Evolutionary conservation across 2,329 filamentous ascomycete genomes (phyloP).

Genomic region (Fusarium illudens): DNA sequence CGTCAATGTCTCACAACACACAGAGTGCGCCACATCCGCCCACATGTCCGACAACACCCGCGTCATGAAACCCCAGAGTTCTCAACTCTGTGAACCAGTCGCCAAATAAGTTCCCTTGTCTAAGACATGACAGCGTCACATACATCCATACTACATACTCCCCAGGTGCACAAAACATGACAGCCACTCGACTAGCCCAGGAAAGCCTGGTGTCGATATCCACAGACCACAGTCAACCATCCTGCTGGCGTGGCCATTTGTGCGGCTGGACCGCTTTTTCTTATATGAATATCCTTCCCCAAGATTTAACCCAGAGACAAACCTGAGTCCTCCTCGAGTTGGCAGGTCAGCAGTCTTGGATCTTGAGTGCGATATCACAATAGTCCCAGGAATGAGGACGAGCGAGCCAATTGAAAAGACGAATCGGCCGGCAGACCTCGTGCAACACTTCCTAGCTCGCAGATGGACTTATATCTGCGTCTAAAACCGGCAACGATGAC

Average conservation of each 20-base stretch:
- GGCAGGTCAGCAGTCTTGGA: conserved; percentile 1
- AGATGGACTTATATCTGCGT: conserved; percentile 8
- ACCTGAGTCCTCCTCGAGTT: conserved; percentile 19
- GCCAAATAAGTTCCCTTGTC: conserved; percentile 27
- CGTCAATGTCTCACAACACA: conserved; percentile 30
- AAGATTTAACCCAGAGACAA: conserved; percentile 33
- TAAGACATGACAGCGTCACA: conserved; percentile 29
- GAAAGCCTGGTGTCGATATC: conserved; percentile 23
- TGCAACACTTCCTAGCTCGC: conserved; percentile 2
- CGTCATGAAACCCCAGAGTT: conserved; percentile 34
- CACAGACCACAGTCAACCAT: conserved; percentile 39
- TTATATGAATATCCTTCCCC: conserved; percentile 32
- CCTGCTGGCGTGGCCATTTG: conserved; percentile 22
- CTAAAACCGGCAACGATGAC: background rate
- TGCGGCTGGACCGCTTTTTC: conserved; percentile 22
- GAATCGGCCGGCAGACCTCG: background rate
- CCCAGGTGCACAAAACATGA: conserved; percentile 5
- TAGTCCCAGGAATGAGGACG: background rate
- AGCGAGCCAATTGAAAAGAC: background rate
- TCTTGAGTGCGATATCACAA: background rate
- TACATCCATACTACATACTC: too few species aligned
- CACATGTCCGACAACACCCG: conserved; percentile 33
- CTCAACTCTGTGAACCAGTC: conserved; percentile 2
- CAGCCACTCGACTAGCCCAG: conserved; percentile 27
- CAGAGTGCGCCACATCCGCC: conserved; percentile 33